Evolutionary conservation across 371 early-diverging fungal species (phyloP).

Genomic region (Mortierella sp.): DNA sequence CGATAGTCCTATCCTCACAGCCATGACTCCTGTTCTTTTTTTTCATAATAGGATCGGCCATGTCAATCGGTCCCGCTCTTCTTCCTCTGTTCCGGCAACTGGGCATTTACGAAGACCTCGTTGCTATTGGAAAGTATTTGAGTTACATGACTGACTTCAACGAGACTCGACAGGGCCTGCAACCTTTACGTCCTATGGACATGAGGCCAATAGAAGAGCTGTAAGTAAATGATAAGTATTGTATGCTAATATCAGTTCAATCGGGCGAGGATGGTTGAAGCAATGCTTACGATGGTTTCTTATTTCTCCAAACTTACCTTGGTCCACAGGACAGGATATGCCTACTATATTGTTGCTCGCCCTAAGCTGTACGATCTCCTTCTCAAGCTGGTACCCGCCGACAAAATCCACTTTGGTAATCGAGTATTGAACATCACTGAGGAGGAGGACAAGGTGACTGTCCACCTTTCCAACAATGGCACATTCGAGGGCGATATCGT

Average conservation of each 20-base stretch:
- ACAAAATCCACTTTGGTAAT: conserved; percentile 14
- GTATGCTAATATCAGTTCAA: too few species aligned
- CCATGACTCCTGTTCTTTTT: neutral
- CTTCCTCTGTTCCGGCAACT: neutral
- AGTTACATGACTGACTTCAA: neutral
- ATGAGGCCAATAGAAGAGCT: neutral
- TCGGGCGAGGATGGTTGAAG: too few species aligned
- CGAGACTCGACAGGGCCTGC: neutral
- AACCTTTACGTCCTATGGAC: too few species aligned
- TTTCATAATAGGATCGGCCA: neutral
- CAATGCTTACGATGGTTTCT: too few species aligned
- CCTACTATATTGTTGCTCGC: conserved; percentile 12
- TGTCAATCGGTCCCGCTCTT: neutral
- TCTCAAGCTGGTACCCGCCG: conserved; percentile 6
- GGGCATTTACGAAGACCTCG: neutral
- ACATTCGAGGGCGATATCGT: conserved; percentile 10
- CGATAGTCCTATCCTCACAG: too few species aligned
- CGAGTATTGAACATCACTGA: conserved; percentile 2
- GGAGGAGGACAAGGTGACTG: neutral
- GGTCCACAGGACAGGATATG: conserved; percentile 8
- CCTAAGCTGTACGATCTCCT: conserved; percentile 14
- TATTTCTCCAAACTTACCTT: too few species aligned
- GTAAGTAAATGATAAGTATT: too few species aligned
- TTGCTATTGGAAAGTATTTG: neutral
- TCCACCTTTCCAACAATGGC: conserved; percentile 6